A percentile compares a stretch with the other conserved stretches of the same genome.
Evolutionary conservation across 805 yeast genomes (phyloP).

Genomic region (Blastobotrys terrestris): DNA sequence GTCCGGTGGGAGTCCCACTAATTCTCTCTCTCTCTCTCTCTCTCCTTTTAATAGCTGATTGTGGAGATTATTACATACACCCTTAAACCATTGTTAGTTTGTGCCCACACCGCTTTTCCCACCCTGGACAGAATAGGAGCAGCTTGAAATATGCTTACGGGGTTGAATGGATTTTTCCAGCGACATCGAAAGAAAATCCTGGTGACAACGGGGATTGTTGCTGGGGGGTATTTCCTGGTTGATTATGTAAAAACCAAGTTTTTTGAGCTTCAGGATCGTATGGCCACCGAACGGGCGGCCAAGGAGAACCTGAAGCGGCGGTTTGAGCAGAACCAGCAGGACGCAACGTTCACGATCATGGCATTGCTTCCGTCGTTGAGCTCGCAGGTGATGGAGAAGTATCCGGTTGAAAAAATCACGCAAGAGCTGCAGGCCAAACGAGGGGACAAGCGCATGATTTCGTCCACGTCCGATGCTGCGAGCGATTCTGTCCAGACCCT

Average conservation of each 20-base stretch:
- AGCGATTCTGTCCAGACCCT: slow-evolving; percentile 14
- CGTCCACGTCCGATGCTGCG: slow-evolving; percentile 2
- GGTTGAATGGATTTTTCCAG: slow-evolving; percentile 33
- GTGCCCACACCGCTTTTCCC: too few species aligned
- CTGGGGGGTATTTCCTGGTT: slow-evolving; percentile 40
- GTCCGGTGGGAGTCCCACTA: background rate
- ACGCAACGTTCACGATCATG: slow-evolving; percentile 75
- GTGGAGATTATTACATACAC: background rate
- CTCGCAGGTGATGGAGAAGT: slow-evolving; percentile 51
- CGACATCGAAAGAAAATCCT: slow-evolving; percentile 42
- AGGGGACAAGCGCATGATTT: slow-evolving; percentile 9
- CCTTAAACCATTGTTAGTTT: background rate
- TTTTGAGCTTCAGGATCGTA: slow-evolving; percentile 43
- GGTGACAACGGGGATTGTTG: slow-evolving; percentile 39
- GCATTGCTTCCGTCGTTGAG: slow-evolving; percentile 75
- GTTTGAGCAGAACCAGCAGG: slow-evolving; percentile 87
- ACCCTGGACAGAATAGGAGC: too few species aligned
- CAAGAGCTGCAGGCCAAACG: slow-evolving; percentile 61
- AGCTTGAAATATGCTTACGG: slow-evolving; percentile 19
- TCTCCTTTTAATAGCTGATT: background rate
- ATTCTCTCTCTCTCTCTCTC: too few species aligned
- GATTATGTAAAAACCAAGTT: slow-evolving; percentile 42
- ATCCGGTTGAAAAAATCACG: slow-evolving; percentile 71
- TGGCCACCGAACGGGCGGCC: slow-evolving; percentile 53
- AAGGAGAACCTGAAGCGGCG: slow-evolving; percentile 69